Conservation (phyloP, 1,284 basidiomycete genomes). For the Leccinum olivaceoglutinosum region DNA sequence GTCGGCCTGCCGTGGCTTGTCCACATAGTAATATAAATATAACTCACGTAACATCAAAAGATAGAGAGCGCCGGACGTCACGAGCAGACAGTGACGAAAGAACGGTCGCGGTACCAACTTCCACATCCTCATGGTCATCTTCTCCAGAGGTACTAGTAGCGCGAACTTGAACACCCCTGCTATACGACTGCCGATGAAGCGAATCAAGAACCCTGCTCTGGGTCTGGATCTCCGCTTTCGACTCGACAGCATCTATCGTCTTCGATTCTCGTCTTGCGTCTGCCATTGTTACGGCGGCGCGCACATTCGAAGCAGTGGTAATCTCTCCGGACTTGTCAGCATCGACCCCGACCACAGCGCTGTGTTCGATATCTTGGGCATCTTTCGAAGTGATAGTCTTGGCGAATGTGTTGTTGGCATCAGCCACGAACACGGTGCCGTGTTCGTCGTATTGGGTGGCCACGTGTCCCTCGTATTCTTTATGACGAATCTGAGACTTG, state of each 20-base stretch:
- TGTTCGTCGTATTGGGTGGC: neutral
- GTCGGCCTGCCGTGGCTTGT: neutral
- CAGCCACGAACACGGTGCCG: neutral
- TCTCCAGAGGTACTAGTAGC: neutral
- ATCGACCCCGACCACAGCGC: neutral
- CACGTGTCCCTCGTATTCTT: neutral
- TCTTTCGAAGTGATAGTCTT: neutral
- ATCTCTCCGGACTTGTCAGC: neutral
- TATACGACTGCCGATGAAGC: neutral
- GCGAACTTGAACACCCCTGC: neutral
- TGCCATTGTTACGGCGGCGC: neutral
- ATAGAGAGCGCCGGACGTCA: neutral
- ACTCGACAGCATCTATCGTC: neutral
- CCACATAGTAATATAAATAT: neutral
- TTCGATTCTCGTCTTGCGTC: neutral
- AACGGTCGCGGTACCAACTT: neutral
- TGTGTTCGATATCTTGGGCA: neutral
- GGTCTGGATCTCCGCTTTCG: neutral
- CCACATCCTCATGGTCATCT: neutral
- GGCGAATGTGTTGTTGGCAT: neutral
- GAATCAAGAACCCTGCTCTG: neutral
- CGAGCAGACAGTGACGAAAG: neutral
- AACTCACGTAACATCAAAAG: neutral
- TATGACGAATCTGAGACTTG: neutral
- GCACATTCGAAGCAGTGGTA: neutral